These are phyloP conservation scores for Elaphomyces granulatus DNA, from an alignment of 495 filamentous ascomycete species.

Conservation along the genomic window DNA sequence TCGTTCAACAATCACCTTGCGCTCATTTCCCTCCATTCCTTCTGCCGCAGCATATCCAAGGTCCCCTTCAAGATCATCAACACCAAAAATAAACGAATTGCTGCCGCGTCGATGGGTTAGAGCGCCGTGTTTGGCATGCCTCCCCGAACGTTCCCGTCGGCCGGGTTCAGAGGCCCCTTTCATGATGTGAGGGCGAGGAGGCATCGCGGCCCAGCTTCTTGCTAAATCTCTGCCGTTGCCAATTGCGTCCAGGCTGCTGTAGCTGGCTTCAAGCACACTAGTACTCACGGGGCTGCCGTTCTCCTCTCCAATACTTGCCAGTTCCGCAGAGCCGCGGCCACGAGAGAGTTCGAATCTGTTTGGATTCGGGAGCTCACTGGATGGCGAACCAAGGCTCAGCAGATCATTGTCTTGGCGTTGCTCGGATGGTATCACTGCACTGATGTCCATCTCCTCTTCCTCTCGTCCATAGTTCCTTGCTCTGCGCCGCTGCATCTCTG, in stretches of 20 bases:
- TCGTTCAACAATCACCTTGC: conserved; percentile 92
- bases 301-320: conserved; percentile 21
- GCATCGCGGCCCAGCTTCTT: conserved; percentile 26
- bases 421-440: conserved; percentile 49
- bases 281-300: conserved; percentile 25
- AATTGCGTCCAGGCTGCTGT: conserved; percentile 13
- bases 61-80: conserved; percentile 78
- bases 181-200: conserved; percentile 14
- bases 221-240: conserved; percentile 21
- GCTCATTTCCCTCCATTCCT: conserved; percentile 77
- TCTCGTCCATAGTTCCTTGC: conserved; percentile 32
- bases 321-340: conserved; percentile 34
- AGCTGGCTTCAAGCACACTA: conserved; percentile 18
- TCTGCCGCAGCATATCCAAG: conserved; percentile 86
- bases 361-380: conserved; percentile 57
- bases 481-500: conserved; percentile 55
- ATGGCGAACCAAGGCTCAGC: conserved; percentile 50
- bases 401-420: conserved; percentile 50
- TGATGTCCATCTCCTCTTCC: conserved; percentile 88
- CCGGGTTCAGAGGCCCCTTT: conserved; percentile 14
- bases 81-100: conserved; percentile 34
- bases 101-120: conserved; percentile 22
- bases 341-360: conserved; percentile 72
- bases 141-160: conserved; percentile 9
- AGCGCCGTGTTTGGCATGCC: conserved; percentile 29